These are phyloP conservation scores for Chenopodium berlandieri DNA, from an alignment of 148 eudicot genomes.

Conservation along the genomic window DNA sequence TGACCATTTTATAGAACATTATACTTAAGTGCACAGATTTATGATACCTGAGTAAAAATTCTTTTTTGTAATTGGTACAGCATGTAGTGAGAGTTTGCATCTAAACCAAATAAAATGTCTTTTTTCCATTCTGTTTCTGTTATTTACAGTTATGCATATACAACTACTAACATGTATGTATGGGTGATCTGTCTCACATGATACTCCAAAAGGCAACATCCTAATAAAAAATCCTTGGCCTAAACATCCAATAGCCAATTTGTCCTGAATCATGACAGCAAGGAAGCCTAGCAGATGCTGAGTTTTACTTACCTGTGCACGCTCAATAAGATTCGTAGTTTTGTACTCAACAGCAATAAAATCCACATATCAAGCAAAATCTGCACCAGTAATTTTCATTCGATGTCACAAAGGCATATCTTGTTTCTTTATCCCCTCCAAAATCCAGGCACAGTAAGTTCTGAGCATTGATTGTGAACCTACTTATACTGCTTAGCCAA, in stretches of 20 bases:
- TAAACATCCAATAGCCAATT: neutral
- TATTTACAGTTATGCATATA: neutral
- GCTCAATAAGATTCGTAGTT: neutral
- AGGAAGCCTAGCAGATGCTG: neutral
- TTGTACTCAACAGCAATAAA: neutral
- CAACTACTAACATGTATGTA: neutral
- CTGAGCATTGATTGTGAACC: neutral
- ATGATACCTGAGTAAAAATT: constrained; percentile 4
- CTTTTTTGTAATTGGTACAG: constrained; percentile 21
- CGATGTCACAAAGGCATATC: neutral
- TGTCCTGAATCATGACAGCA: neutral
- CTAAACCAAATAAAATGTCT: constrained; percentile 7
- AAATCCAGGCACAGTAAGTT: too few relatives aligned
- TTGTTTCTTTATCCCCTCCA: constrained; percentile 5
- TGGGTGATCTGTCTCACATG: neutral
- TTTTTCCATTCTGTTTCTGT: constrained; percentile 8
- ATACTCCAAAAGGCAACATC: neutral
- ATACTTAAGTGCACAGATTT: constrained; percentile 6
- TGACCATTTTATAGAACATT: neutral
- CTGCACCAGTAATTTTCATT: neutral
- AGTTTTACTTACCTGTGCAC: neutral
- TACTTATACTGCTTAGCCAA: too few relatives aligned
- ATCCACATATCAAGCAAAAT: neutral
- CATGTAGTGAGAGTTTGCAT: constrained; percentile 29
- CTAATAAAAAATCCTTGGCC: too few relatives aligned